These are phyloP conservation scores for Pseudogymnoascus destructans DNA, from an alignment of 2,329 filamentous ascomycete species.

Conservation along the genomic window DNA sequence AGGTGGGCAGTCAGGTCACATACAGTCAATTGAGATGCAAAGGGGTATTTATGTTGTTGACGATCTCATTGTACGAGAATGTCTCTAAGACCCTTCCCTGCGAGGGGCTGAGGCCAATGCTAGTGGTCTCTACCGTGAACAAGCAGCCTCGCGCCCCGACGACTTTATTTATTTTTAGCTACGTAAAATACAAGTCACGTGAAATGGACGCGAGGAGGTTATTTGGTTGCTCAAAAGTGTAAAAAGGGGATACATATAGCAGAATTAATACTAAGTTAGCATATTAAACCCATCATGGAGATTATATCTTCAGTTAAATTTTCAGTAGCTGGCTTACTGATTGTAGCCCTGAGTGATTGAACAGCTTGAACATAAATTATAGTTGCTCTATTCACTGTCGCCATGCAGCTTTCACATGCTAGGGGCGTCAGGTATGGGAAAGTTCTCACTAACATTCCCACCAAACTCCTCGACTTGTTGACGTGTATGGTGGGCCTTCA, in stretches of 20 bases:
- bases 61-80: background rate
- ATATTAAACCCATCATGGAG: too few species aligned
- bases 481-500: constrained; percentile 6
- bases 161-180: constrained; percentile 3
- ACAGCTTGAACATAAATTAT: too few species aligned
- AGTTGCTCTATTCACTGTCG: too few species aligned
- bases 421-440: background rate
- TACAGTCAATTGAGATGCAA: background rate
- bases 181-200: constrained; percentile 1
- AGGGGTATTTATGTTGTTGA: constrained; percentile 4
- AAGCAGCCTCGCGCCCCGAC: constrained; percentile 2
- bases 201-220: background rate
- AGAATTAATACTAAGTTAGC: too few species aligned
- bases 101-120: constrained; percentile 4
- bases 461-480: background rate
- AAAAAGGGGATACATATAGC: too few species aligned
- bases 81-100: background rate
- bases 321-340: too few species aligned
- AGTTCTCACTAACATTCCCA: constrained; percentile 7
- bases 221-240: background rate
- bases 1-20: background rate
- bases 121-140: constrained; percentile 5
- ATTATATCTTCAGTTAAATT: too few species aligned
- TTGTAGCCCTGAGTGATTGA: too few species aligned
- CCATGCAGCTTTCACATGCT: background rate